Evolutionary conservation across 306 rosid genomes (phyloP), one percentile per base, ranked within the genome.

Genomic region (Cucurbita argyrosperma): DNA sequence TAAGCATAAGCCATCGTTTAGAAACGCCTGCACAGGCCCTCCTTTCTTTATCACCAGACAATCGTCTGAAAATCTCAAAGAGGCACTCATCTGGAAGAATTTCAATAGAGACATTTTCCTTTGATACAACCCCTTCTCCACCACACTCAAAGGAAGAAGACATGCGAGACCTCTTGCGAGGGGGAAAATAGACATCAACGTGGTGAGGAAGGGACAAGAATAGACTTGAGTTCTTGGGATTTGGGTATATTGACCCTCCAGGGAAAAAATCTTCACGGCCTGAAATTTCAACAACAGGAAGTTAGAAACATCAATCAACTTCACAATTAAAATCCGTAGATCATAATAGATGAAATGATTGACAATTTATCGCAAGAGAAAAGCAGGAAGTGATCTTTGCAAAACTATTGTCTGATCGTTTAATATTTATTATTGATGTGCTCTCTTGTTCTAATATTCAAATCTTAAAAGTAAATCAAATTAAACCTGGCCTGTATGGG

Each of bases 41-140:
- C 85, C 89, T 90, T 72, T 85, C 99, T 82, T 84, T 86, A 35
- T 90, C 95, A 10, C 81, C 87, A 37, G 96, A 86, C 85, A 95
- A 85, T 81, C 97, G 85, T 75, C 94, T 89, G 74, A 95, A 87
- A 82, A 95, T 88, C 86, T 95, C 99, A 56, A 95, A 88, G 59
- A 95, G 88, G 80, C 99, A 95, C 38, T 91, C 99, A 73, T 95
- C 97, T 0, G 97, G 99, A 67, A 95, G 79, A 78, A 85, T 75
- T 73, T 89, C 96, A 10, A 95, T 84, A 16, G 96, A 87, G 68
- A 83, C 82, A 75, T 84, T 76, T 79, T 49, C 84, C 88, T 90
- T 89, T 86, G 72, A 78, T 80, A 81, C 84, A 74, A 88, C 52
- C 79, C 70, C 77, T 52, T 76, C 87, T 83, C 84, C 86, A 39